Conservation (phyloP, 768 basidiomycete species). For the Strobilomyces dryophilus region DNA sequence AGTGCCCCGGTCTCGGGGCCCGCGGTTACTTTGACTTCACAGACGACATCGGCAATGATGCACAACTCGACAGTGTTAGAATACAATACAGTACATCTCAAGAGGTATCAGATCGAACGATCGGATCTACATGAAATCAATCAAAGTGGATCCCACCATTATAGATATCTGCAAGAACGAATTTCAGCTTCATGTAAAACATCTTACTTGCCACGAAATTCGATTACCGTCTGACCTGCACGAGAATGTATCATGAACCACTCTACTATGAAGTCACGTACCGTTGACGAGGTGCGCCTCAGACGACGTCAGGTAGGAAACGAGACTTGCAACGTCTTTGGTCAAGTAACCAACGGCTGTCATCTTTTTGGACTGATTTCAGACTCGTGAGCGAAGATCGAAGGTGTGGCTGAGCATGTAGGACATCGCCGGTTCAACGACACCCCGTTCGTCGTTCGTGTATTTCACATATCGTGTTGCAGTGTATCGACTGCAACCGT, state of each 20-base stretch:
- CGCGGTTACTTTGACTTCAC: too few species aligned
- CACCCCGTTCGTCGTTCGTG: constrained; percentile 11
- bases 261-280: neutral
- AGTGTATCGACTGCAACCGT: constrained; percentile 15
- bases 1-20: too few species aligned
- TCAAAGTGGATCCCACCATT: constrained; percentile 26
- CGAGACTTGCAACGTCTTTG: constrained; percentile 35
- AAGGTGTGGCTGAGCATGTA: neutral
- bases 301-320: constrained; percentile 33
- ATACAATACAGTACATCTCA: too few species aligned
- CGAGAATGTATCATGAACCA: neutral
- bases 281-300: constrained; percentile 35
- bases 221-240: constrained; percentile 26
- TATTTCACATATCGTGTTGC: constrained; percentile 8
- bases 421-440: constrained; percentile 13
- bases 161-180: constrained; percentile 16
- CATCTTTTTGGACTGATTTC: constrained; percentile 9
- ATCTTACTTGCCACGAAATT: neutral
- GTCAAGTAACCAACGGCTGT: constrained; percentile 20
- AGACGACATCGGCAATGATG: too few species aligned
- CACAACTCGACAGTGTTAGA: too few species aligned
- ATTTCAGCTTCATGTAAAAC: neutral
- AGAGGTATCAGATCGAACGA: too few species aligned
- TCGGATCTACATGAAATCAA: constrained; percentile 1
- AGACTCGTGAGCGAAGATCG: neutral